Evolutionary conservation across 2,329 filamentous ascomycete genomes (phyloP).

Genomic region (Neofusicoccum parvum): DNA sequence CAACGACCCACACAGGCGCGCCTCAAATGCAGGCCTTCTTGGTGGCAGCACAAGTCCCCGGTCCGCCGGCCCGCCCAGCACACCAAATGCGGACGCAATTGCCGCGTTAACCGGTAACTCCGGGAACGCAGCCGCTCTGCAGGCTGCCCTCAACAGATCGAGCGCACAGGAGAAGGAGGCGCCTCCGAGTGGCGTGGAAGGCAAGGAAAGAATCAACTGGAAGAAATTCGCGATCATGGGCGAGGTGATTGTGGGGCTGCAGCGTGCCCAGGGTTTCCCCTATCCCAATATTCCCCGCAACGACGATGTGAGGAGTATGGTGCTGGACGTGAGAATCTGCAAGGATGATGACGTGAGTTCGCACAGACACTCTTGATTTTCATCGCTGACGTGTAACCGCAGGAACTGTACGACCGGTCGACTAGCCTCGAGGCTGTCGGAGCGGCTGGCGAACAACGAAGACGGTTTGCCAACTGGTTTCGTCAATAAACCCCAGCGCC

Average conservation of each 20-base stretch:
- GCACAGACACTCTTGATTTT: neutral
- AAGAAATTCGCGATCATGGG: constrained; percentile 97
- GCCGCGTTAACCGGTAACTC: constrained; percentile 9
- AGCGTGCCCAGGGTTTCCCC: constrained; percentile 84
- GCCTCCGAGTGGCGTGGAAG: constrained; percentile 37
- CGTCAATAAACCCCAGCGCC: constrained; percentile 19
- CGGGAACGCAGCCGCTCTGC: constrained; percentile 4
- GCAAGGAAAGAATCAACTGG: constrained; percentile 82
- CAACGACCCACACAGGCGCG: constrained; percentile 47
- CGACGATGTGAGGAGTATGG: constrained; percentile 71
- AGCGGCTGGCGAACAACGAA: constrained; percentile 18
- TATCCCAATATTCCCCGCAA: constrained; percentile 73
- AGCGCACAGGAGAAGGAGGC: constrained; percentile 45
- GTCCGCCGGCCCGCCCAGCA: constrained; percentile 31
- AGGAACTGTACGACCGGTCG: constrained; percentile 64
- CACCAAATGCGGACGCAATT: neutral
- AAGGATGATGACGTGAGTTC: constrained; percentile 82
- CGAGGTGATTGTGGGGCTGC: constrained; percentile 85
- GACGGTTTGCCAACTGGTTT: constrained; percentile 21
- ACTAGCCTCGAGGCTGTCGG: constrained; percentile 50
- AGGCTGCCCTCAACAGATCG: constrained; percentile 34
- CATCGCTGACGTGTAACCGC: constrained; percentile 24
- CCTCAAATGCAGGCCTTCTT: neutral
- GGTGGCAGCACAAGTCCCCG: neutral
- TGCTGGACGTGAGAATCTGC: constrained; percentile 79